Percentiles rank a stretch among this genome's conserved stretches.
Evolutionary conservation across 306 rosid genomes (phyloP).

Genomic region (Rosa chinensis): DNA sequence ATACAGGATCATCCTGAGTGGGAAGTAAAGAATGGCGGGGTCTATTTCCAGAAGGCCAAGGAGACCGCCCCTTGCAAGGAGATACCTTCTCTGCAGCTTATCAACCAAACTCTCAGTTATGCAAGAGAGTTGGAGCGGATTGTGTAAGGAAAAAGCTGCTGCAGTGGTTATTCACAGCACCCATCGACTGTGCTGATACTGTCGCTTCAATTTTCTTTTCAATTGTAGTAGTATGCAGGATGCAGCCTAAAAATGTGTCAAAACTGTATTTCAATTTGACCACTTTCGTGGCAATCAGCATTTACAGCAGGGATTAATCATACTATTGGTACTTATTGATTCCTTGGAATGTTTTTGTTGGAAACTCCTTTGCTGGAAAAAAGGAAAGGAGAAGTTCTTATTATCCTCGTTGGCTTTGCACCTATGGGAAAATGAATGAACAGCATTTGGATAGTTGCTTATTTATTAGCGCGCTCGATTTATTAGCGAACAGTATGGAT

Average conservation of each 20-base stretch:
- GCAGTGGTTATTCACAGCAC: constrained; percentile 20
- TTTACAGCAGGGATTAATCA: neutral
- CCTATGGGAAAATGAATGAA: neutral
- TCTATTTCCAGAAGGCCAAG: constrained; percentile 80
- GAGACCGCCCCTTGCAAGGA: constrained; percentile 97
- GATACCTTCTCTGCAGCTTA: constrained; percentile 92
- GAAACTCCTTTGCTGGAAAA: neutral
- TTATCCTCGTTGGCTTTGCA: neutral
- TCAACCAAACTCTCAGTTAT: constrained; percentile 97
- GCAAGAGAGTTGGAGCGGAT: constrained; percentile 99
- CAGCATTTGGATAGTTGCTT: neutral
- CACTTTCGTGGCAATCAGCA: constrained; percentile 20
- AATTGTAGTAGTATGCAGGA: constrained; percentile 17
- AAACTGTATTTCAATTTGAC: constrained; percentile 22
- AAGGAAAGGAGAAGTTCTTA: neutral
- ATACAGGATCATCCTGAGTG: constrained; percentile 93
- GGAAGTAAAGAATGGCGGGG: constrained; percentile 67
- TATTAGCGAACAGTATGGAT: neutral
- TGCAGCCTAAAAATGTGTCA: constrained; percentile 18
- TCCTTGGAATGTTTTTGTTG: constrained; percentile 1
- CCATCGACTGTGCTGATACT: constrained; percentile 17
- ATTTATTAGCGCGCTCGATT: neutral
- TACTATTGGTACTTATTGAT: neutral
- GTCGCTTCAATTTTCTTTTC: constrained; percentile 21
- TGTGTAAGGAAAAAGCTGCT: constrained; percentile 46